Conservation (phyloP, 2,329 filamentous ascomycete species). For the Aspergillus udagawae region DNA sequence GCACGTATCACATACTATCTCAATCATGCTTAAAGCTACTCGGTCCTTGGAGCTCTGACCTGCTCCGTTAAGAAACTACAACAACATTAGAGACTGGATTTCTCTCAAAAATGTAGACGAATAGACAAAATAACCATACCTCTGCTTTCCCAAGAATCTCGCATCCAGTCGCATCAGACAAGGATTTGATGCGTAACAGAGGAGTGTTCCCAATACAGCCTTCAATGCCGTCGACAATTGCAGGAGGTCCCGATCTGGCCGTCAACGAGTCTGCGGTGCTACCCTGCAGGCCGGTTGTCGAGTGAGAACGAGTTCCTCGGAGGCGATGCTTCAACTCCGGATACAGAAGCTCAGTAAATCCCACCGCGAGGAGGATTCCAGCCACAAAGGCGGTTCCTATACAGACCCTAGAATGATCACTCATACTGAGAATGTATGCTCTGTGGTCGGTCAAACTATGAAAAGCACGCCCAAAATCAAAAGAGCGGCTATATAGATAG, state of each 20-base stretch:
- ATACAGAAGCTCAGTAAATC: constrained; percentile 74
- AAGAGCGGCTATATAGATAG: constrained; percentile 1
- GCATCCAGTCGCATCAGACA: constrained; percentile 83
- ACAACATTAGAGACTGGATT: constrained; percentile 8
- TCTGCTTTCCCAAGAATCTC: constrained; percentile 91
- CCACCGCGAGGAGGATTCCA: constrained; percentile 70
- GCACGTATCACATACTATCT: constrained; percentile 42
- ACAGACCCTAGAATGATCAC: constrained; percentile 45
- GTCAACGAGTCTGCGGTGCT: constrained; percentile 12
- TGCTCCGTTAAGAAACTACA: constrained; percentile 81
- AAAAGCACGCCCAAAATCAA: background rate
- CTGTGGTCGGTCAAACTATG: background rate
- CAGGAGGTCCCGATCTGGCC: constrained; percentile 32
- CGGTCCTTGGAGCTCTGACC: constrained; percentile 93
- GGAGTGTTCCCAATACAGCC: constrained; percentile 92
- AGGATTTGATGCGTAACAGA: constrained; percentile 76
- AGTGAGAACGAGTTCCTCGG: constrained; percentile 33
- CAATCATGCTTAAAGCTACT: constrained; percentile 86
- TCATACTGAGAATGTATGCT: constrained; percentile 21
- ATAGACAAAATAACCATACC: constrained; percentile 32
- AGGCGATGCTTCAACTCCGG: constrained; percentile 67
- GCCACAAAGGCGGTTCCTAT: constrained; percentile 70
- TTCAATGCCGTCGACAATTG: constrained; percentile 75
- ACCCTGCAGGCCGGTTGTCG: constrained; percentile 5
- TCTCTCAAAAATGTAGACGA: background rate